Evolutionary conservation across 352 stramenopile genomes (phyloP), one percentile per base, ranked within the genome.

Genomic region (Pythium aristosporum): DNA sequence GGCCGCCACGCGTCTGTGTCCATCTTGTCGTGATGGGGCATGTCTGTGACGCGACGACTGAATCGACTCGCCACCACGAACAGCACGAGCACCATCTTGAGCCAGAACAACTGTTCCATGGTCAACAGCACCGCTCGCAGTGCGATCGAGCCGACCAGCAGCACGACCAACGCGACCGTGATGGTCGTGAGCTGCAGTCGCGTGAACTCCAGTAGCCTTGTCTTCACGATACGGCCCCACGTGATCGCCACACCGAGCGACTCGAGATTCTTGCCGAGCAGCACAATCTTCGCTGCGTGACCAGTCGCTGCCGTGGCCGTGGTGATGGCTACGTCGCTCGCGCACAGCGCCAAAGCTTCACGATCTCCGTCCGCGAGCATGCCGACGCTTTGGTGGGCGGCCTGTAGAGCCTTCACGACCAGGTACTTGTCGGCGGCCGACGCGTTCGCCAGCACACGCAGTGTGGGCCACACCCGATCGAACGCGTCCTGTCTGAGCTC

Each of bases 391-490:
- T 87, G 59, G 9, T 76, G 56, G 1, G 65, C 69, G 18, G 75
- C 62, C 65, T 96, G 89, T 9, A 98, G 73, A 16, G 88, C 92
- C 20, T 80, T 74, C 16, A 98, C 92, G 42, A 98, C 76, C 32
- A 78, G 79, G 49, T 97, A 77, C 64, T 98, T 98, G 67, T 98
- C 92, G 48, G 85, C 55, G 0, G 92, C 89, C 32, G 80, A 87
- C 28, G 91, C 92, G 23, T 90, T 78, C 52, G 97, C 96, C 42
- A 98, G 89, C 10, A 98, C 89, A 6, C 82, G 82, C 12, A 98
- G 77, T 13, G 77, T 75, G 7, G 80, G 72, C 54, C 96, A 96
- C 15, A 97, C 75, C 5, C 68, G 73, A 46, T 97, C 85, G 10
- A 97, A 80, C 25, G 88, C 72, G 21, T 75, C 72, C 47, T 79